Base-by-base conservation (phyloP, 2,329 filamentous ascomycete species). In the Capronia americana region DNA sequence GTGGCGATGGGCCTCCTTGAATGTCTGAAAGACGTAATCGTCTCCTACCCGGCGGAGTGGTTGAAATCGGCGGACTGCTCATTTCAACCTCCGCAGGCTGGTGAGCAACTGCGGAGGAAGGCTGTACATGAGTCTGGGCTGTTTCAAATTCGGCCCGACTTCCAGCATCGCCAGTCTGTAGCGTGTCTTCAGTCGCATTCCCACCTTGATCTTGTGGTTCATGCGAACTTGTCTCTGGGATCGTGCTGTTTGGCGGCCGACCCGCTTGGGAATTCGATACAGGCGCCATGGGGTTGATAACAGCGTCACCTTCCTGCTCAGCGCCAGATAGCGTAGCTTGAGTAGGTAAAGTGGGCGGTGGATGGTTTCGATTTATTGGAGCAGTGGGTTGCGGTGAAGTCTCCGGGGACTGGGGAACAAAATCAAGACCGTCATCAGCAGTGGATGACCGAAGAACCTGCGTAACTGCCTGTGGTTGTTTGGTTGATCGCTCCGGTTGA, bases 221-320 rank as follows among this genome's bases (percentile, higher is more conserved):
- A 50, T 68, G 66, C 17, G 69, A 70, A 41, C 69, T 70, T 3
- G 69, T 70, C 54, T 70, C 67, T 8, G 69, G 69, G 44, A 70
- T 64, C 1, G 69, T 70, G 48, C 67, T 64, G 20, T 34, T 34
- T 50, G n/a, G 54, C 38, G 12, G 60, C 53, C 44, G 66, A 24
- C n/a, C 41, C 8, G 44, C 46, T 51, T 51, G 60, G 17, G 50
- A 57, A 20, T n/a, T 20, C 41, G 57, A 41, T 54, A 32, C n/a
- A 10, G 53, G 12, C 1, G 14, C 28, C 23, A 30, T 23, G 28
- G 17, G 26, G 17, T 30, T 20, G 38, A n/a, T 10, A 41, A 26
- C 30, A 53, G 48, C 23, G 30, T n/a, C 30, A 23, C 11, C 48
- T 38, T 50, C 30, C 11, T n/a, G 38, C 38, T 44, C 38, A 7